A percentile compares a stretch with the other conserved stretches of the same genome.
These are phyloP conservation scores for Arachis hypogaea DNA, from an alignment of 306 rosid species.

Conservation along the genomic window DNA sequence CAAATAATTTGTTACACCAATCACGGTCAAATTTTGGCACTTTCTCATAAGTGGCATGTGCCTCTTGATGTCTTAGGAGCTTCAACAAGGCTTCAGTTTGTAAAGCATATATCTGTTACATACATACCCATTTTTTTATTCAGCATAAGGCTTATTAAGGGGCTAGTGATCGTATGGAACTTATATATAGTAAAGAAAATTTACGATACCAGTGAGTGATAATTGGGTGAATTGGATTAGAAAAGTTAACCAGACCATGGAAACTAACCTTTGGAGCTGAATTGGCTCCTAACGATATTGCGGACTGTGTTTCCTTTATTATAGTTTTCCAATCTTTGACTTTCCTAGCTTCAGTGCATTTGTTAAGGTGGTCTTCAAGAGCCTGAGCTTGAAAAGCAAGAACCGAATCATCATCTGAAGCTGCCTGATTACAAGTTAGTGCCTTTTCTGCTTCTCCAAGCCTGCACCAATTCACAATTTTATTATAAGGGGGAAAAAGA, in stretches of 20 bases:
- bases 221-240: no score
- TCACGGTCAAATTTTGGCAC: slow-evolving; percentile 61
- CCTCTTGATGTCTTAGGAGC: slow-evolving; percentile 76
- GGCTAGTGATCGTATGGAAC: neutral
- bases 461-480: slow-evolving; percentile 50
- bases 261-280: slow-evolving; percentile 77
- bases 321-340: slow-evolving; percentile 65
- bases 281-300: slow-evolving; percentile 71
- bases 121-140: slow-evolving; percentile 26
- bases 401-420: slow-evolving; percentile 42
- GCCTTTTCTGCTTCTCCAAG: slow-evolving; percentile 86
- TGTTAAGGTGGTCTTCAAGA: slow-evolving; percentile 63
- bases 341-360: slow-evolving; percentile 65
- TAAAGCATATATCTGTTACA: slow-evolving; percentile 65
- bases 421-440: slow-evolving; percentile 52
- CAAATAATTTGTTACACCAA: slow-evolving; percentile 61
- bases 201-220: neutral
- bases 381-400: slow-evolving; percentile 56
- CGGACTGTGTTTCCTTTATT: slow-evolving; percentile 67
- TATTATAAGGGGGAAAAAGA: neutral
- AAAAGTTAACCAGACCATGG: neutral
- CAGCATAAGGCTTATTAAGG: slow-evolving; percentile 8
- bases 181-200: neutral
- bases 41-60: slow-evolving; percentile 61
- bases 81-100: slow-evolving; percentile 87